Evolutionary conservation across 2,329 filamentous ascomycete genomes (phyloP), one percentile per base, ranked within the genome.

Genomic region (Penicillium freii): DNA sequence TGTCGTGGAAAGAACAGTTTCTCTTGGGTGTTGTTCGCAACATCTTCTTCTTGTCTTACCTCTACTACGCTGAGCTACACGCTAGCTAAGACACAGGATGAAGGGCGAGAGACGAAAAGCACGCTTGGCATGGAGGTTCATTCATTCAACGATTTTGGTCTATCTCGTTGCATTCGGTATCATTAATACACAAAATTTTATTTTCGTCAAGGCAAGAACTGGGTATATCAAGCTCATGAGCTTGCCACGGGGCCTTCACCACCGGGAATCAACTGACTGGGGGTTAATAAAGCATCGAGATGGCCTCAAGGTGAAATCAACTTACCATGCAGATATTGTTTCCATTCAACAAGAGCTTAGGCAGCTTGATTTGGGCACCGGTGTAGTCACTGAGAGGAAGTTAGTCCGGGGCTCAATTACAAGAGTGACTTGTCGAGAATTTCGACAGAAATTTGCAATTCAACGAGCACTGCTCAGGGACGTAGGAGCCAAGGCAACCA

Each of bases 241-340:
- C 67, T 69, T 55, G 65, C 67, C 50, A 71, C 78, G 13, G 89
- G 89, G 4, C 89, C 89, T 73, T 91, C 89, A 49, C 89, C 89
- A 66, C 89, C 89, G 4, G 89, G 89, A 69, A 91, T 91, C 75
- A 92, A 81, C 88, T 92, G 62, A 25, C 68, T 58, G 19, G 48
- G 55, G 19, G 39, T 66, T 50, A 67, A 51, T 42, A 13, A 25
- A n/a, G 13, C 21, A n/a, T 13, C 9, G 17, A 6, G 17, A 11
- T n/a, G 2, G 9, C 3, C 2, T 39, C 31, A 7, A 49, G 34
- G 44, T 53, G 17, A 59, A 17, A 5, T 34, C 13, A 36, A 51
- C 82, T 55, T 83, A 96, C 94, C 94, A 99, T 99, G 89, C 93
- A 97, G 63, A 99, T 91, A 71, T 97, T 97, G 80, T 99, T 99